Evolutionary conservation across 2,329 filamentous ascomycete species (phyloP).

Genomic region (Phaeosphaeria sp.): DNA sequence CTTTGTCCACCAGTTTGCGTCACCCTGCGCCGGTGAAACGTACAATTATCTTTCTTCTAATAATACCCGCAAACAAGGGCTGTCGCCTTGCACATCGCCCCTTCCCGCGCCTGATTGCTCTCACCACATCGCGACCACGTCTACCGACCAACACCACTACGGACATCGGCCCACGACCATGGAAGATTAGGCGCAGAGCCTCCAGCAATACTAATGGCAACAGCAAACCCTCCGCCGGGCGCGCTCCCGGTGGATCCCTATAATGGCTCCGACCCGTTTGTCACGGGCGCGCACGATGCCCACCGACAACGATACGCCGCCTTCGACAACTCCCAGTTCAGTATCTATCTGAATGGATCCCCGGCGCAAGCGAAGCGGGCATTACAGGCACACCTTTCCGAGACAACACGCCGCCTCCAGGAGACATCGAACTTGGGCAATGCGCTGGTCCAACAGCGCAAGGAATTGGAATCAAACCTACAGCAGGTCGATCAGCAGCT

Average conservation of each 20-base stretch:
- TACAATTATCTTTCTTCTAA: conserved; percentile 18
- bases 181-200: conserved; percentile 29
- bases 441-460: conserved; percentile 84
- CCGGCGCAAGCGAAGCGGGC: conserved; percentile 87
- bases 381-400: conserved; percentile 87
- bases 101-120: not conserved
- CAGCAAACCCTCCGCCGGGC: conserved; percentile 50
- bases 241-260: conserved; percentile 49
- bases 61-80: conserved; percentile 2
- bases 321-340: conserved; percentile 82
- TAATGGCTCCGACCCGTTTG: conserved; percentile 54
- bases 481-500: conserved; percentile 83
- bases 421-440: conserved; percentile 90
- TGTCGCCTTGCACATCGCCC: not conserved
- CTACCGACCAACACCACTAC: conserved; percentile 1
- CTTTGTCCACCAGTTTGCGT: conserved; percentile 20
- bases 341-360: conserved; percentile 76
- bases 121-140: not conserved
- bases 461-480: conserved; percentile 79
- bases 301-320: conserved; percentile 75
- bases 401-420: conserved; percentile 89
- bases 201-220: conserved; percentile 47
- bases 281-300: conserved; percentile 42
- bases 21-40: conserved; percentile 25
- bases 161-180: conserved; percentile 26